Percentiles rank a stretch among this genome's conserved stretches.
phyloP scores from a whole-genome alignment of 441 rosid genomes.

The Populus hybrid region DNA sequence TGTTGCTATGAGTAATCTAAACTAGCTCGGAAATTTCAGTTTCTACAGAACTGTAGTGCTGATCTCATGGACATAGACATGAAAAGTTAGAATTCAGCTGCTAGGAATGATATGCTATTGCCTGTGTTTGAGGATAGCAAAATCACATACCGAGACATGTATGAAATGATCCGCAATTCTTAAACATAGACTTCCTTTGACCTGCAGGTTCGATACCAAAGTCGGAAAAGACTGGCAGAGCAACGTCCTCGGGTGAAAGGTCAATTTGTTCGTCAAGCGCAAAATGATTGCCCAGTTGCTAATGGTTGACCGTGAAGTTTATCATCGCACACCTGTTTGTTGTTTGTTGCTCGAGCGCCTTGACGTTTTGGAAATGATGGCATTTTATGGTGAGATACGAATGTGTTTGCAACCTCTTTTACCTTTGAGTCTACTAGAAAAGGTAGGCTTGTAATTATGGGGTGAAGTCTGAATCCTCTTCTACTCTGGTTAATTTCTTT shows the following conservation, averaged over 20 bases:
- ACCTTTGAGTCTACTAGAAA: constrained; percentile 10
- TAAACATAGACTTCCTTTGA: neutral
- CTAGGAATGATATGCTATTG: neutral
- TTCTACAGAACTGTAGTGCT: neutral
- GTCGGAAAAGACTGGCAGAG: constrained; percentile 76
- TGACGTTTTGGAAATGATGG: neutral
- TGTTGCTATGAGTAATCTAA: neutral
- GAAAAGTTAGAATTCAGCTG: neutral
- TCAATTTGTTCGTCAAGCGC: constrained; percentile 65
- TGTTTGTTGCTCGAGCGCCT: neutral
- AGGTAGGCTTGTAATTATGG: constrained; percentile 7
- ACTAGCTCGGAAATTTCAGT: neutral
- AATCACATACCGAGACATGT: neutral
- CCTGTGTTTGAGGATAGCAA: neutral
- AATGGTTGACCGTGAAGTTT: constrained; percentile 17
- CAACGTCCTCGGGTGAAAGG: constrained; percentile 83
- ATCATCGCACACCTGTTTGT: neutral
- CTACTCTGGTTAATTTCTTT: constrained; percentile 6
- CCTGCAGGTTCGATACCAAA: constrained; percentile 69
- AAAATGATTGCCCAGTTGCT: constrained; percentile 20
- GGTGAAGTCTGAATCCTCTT: constrained; percentile 5
- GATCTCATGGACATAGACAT: neutral
- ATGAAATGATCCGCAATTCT: neutral
- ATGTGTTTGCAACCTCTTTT: neutral
- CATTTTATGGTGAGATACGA: neutral